These are phyloP conservation scores for Pestalotiopsis sp. DNA, from an alignment of 2,329 filamentous ascomycete genomes.

Conservation along the genomic window DNA sequence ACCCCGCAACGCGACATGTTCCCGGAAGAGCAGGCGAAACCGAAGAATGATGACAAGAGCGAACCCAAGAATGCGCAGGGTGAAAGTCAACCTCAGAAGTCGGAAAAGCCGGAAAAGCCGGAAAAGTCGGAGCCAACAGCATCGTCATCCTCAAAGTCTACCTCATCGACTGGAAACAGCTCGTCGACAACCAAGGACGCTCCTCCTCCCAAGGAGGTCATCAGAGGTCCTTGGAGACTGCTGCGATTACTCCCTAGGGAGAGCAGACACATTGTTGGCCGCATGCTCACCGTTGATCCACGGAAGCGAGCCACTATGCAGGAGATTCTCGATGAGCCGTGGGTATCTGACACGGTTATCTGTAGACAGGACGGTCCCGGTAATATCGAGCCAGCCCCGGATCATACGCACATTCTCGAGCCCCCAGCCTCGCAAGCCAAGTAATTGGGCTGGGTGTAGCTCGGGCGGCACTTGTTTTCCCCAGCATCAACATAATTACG, in stretches of 20 bases:
- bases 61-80: background rate
- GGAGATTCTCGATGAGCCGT: slow-evolving; percentile 85
- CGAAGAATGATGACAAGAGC: slow-evolving; percentile 24
- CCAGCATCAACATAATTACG: background rate
- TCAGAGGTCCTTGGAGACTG: slow-evolving; percentile 91
- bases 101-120: slow-evolving; percentile 9
- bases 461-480: background rate
- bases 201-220: slow-evolving; percentile 66
- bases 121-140: slow-evolving; percentile 18
- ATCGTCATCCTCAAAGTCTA: background rate
- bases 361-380: slow-evolving; percentile 78
- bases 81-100: background rate
- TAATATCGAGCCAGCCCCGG: slow-evolving; percentile 69
- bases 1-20: slow-evolving; percentile 43
- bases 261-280: slow-evolving; percentile 83
- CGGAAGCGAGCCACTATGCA: slow-evolving; percentile 80
- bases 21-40: slow-evolving; percentile 33
- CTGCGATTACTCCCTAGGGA: slow-evolving; percentile 86
- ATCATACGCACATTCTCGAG: slow-evolving; percentile 85
- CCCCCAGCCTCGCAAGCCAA: slow-evolving; percentile 57
- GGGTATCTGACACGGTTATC: slow-evolving; percentile 84
- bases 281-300: slow-evolving; percentile 90
- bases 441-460: slow-evolving; percentile 16
- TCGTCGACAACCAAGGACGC: slow-evolving; percentile 32
- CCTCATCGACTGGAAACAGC: slow-evolving; percentile 23